These are phyloP conservation scores for Xylariaceae sp. DNA, from an alignment of 2,329 filamentous ascomycete species.

Conservation along the genomic window DNA sequence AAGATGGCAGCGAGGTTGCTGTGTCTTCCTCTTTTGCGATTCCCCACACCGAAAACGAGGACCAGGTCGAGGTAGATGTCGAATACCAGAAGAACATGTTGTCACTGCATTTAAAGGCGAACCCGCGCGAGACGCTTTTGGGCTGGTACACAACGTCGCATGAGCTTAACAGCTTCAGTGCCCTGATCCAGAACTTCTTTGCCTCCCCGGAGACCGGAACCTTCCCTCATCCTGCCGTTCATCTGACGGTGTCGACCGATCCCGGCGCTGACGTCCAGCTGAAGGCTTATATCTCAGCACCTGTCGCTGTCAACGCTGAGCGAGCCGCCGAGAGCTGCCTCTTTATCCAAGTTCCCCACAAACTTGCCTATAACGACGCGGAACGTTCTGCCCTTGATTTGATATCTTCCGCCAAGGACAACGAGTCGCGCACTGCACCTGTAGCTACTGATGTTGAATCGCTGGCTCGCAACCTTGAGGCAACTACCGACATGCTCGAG, in stretches of 20 bases:
- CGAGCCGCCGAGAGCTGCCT: slow-evolving; percentile 92
- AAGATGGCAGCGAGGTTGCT: slow-evolving; percentile 95
- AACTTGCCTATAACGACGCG: slow-evolving; percentile 77
- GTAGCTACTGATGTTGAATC: slow-evolving; percentile 86
- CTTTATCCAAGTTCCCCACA: slow-evolving; percentile 95
- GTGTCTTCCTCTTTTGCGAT: slow-evolving; percentile 97
- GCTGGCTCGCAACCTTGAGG: slow-evolving; percentile 79
- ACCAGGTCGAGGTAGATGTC: slow-evolving; percentile 99
- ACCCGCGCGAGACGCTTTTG: slow-evolving; percentile 88
- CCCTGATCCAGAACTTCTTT: slow-evolving; percentile 99
- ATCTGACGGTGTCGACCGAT: slow-evolving; percentile 89
- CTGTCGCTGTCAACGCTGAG: slow-evolving; percentile 91
- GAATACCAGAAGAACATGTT: slow-evolving; percentile 99
- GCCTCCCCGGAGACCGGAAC: slow-evolving; percentile 94
- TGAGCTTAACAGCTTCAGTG: slow-evolving; percentile 97
- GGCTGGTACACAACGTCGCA: slow-evolving; percentile 98
- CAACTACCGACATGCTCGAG: slow-evolving; percentile 85
- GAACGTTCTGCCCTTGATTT: slow-evolving; percentile 68
- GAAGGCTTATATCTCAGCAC: slow-evolving; percentile 90
- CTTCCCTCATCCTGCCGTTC: slow-evolving; percentile 94
- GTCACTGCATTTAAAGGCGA: slow-evolving; percentile 85
- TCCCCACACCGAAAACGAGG: slow-evolving; percentile 95
- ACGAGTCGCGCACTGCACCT: slow-evolving; percentile 67
- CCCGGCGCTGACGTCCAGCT: slow-evolving; percentile 86
- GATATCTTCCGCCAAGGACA: slow-evolving; percentile 76